Percentiles rank a stretch among this genome's conserved stretches.
Conservation (phyloP, 2,329 filamentous ascomycete species). For the Elsinoe australis region DNA sequence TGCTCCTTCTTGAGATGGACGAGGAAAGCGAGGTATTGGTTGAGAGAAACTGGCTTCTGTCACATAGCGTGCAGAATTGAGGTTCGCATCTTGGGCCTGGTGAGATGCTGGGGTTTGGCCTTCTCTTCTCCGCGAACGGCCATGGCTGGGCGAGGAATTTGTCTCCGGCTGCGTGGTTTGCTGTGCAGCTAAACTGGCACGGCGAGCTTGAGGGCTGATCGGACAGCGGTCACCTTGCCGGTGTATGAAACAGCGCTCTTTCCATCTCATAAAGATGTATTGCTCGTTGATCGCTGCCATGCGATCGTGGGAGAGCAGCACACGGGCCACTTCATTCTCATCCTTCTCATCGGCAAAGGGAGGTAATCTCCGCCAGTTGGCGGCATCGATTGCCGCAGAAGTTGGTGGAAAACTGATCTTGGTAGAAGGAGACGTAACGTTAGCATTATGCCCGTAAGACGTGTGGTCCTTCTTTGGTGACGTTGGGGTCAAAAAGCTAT, state of each 20-base stretch:
- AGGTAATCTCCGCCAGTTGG: slow-evolving; percentile 44
- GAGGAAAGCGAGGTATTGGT: slow-evolving; percentile 9
- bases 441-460: neutral
- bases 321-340: slow-evolving; percentile 38
- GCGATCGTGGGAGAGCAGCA: slow-evolving; percentile 36
- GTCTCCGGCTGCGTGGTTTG: neutral
- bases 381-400: slow-evolving; percentile 38
- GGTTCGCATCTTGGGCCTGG: neutral
- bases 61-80: neutral
- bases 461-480: slow-evolving; percentile 16
- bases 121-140: neutral
- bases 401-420: slow-evolving; percentile 20
- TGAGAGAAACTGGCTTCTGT: slow-evolving; percentile 11
- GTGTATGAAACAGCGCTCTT: slow-evolving; percentile 45
- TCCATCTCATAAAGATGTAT: slow-evolving; percentile 52
- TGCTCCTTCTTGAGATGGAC: slow-evolving; percentile 5
- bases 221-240: slow-evolving; percentile 24
- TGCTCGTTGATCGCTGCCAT: slow-evolving; percentile 36
- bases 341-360: slow-evolving; percentile 25
- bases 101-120: neutral
- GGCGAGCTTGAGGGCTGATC: slow-evolving; percentile 8
- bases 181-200: slow-evolving; percentile 1
- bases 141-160: neutral
- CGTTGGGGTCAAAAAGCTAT: slow-evolving; percentile 44
- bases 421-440: slow-evolving; percentile 34